Base-by-base conservation (phyloP, 106 monocot genomes). In the Dendrobium officinale region DNA sequence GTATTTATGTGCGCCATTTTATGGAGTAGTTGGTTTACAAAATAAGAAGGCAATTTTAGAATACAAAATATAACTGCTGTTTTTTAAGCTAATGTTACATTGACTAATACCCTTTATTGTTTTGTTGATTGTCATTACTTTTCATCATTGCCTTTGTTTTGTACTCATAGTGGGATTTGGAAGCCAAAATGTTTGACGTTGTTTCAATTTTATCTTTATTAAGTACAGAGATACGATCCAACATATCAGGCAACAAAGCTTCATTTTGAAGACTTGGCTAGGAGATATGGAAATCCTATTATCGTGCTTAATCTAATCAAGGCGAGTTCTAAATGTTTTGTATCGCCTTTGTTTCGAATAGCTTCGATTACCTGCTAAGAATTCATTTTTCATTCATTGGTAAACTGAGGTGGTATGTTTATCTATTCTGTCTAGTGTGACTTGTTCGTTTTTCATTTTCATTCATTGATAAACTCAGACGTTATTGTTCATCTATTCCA, bases 161-260 rank as follows among this genome's bases (percentile, higher is more conserved):
- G 19, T 20, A 59, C 17, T 7, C 33, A 56, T 55, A 31, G 24
- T 41, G 19, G 43, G 29, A 0, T 51, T 22, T 79, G n/a, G 13
- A 41, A 13, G 26, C 19, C 79, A 26, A 47, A 67, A 79, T 44
- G 24, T 5, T 42, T 67, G 70, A 70, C 44, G 18, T 11, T 58
- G 48, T 9, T 59, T 67, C 70, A 44, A 26, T 61, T 80, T 79
- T 78, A 72, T 15, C 74, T 87, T 59, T 51, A 26, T 84, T 54
- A 88, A 99, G 99, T 99, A 27, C 99, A 99, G 77, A 93, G 99
- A 90, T 95, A 95, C 85, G 99, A 99, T 87, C 99, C 99, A 45
- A 99, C 95, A 64, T 99, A 99, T 77, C 86, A 99, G 72, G 89
- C 99, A 67, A 99, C 95, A n/a, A 88, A 91, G 81, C 67, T 91